Percentiles rank a stretch among this genome's conserved stretches.
Evolutionary conservation across 2,329 filamentous ascomycete genomes (phyloP).

Genomic region (Parafenestella ontariensis): DNA sequence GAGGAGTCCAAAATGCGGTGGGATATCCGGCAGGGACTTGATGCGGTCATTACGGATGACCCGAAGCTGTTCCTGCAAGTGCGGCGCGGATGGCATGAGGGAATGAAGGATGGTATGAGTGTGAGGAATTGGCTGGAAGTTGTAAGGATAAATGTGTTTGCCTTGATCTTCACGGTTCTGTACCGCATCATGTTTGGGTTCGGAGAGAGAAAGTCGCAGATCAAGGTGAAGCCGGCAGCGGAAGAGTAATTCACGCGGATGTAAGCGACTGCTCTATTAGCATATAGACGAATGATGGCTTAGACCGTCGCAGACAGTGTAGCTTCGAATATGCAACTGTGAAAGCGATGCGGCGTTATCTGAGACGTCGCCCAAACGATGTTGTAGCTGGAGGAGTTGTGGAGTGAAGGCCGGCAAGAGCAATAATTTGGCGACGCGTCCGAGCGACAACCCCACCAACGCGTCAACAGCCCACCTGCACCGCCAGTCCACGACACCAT

Average conservation of each 20-base stretch:
- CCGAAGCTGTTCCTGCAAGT: slow-evolving; percentile 72
- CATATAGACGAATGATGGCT: not conserved
- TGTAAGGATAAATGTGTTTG: slow-evolving; percentile 42
- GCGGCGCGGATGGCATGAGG: slow-evolving; percentile 51
- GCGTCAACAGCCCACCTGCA: slow-evolving; percentile 38
- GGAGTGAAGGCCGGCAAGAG: not conserved
- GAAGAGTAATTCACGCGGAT: too few relatives aligned
- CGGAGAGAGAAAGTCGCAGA: slow-evolving; percentile 24
- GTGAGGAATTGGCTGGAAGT: slow-evolving; percentile 42
- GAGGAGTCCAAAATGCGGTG: slow-evolving; percentile 80
- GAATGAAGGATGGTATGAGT: slow-evolving; percentile 36
- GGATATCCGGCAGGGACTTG: slow-evolving; percentile 70
- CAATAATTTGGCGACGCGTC: slow-evolving; percentile 5
- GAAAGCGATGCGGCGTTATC: not conserved
- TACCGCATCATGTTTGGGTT: slow-evolving; percentile 43
- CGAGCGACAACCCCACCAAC: slow-evolving; percentile 37
- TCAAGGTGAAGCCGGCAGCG: slow-evolving; percentile 13
- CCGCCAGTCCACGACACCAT: slow-evolving; percentile 38
- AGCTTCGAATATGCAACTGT: not conserved
- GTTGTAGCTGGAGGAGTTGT: not conserved
- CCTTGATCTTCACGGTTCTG: slow-evolving; percentile 40
- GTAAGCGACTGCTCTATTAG: slow-evolving; percentile 10
- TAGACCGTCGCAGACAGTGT: not conserved
- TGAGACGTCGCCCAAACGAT: not conserved
- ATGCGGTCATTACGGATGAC: slow-evolving; percentile 88